A percentile compares a stretch with the other conserved stretches of the same genome.
These are phyloP conservation scores for Arabidopsis thaliana DNA, from an alignment of 345 rosid genomes.

Conservation along the genomic window TAIR10.1 NC_003071.7:8704001-8704500, in stretches of 20 bases:
- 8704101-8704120: conserved; percentile 20
- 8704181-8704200: conserved; percentile 34
- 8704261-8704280: conserved; percentile 15
- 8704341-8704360: conserved; percentile 59
- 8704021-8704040: conserved; percentile 2
- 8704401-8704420: not conserved
- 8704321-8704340: conserved; percentile 65
- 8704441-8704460: conserved; percentile 61
- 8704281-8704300: conserved; percentile 44
- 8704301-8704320: conserved; percentile 56
- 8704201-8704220: conserved; percentile 24
- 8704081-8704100: conserved; percentile 25
- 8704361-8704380: conserved; percentile 31
- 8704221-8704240: conserved; percentile 41
- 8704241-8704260: conserved; percentile 18
- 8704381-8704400: conserved; percentile 7
- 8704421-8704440: conserved; percentile 43
- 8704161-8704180: not conserved
- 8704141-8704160: conserved; percentile 4
- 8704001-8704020: not conserved
- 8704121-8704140: conserved; percentile 20
- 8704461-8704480: conserved; percentile 24
- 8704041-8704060: conserved; percentile 5
- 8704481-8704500: conserved; percentile 21
- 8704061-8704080: conserved; percentile 23